Percentiles rank a stretch among this genome's conserved stretches.
These are phyloP conservation scores for Cordyceps militaris DNA, from an alignment of 2,329 filamentous ascomycete genomes.

Conservation along the genomic window DNA sequence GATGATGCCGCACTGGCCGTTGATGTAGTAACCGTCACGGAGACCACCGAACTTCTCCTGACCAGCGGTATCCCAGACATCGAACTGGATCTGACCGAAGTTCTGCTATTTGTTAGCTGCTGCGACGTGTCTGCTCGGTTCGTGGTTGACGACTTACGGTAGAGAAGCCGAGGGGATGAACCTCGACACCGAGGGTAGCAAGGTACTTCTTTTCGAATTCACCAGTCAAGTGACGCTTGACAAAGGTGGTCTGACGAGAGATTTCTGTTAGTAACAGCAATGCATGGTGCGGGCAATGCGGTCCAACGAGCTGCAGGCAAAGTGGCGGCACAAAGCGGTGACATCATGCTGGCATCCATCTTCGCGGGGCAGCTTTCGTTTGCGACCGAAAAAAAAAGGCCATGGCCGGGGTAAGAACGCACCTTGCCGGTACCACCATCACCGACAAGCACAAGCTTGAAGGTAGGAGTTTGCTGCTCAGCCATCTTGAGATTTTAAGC, in stretches of 20 bases:
- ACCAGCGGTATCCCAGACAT: slow-evolving; percentile 98
- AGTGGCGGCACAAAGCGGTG: slow-evolving; percentile 17
- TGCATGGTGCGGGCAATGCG: background rate
- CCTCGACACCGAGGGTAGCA: slow-evolving; percentile 97
- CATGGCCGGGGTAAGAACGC: slow-evolving; percentile 18
- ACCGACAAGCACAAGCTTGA: slow-evolving; percentile 99
- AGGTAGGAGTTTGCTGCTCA: slow-evolving; percentile 59
- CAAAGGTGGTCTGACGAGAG: slow-evolving; percentile 80
- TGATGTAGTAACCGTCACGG: slow-evolving; percentile 99
- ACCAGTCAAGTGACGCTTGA: slow-evolving; percentile 99
- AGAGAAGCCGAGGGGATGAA: slow-evolving; percentile 95
- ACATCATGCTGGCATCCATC: slow-evolving; percentile 13
- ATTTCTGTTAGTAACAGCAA: slow-evolving; percentile 14
- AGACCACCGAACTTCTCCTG: slow-evolving; percentile 99
- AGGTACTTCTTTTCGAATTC: slow-evolving; percentile 99
- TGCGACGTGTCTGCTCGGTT: slow-evolving; percentile 18
- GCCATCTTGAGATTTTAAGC: slow-evolving; percentile 52
- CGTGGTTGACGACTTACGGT: slow-evolving; percentile 62
- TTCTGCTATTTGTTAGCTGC: slow-evolving; percentile 49
- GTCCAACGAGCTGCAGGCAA: background rate
- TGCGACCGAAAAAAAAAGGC: slow-evolving; percentile 13
- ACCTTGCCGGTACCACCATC: slow-evolving; percentile 99
- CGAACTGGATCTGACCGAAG: slow-evolving; percentile 94
- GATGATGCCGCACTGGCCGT: slow-evolving; percentile 99
- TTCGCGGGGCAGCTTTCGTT: slow-evolving; percentile 13